Evolutionary conservation across 2,329 filamentous ascomycete species (phyloP), one percentile per base, ranked within the genome.

Genomic region (Trichoderma cornu-damae): DNA sequence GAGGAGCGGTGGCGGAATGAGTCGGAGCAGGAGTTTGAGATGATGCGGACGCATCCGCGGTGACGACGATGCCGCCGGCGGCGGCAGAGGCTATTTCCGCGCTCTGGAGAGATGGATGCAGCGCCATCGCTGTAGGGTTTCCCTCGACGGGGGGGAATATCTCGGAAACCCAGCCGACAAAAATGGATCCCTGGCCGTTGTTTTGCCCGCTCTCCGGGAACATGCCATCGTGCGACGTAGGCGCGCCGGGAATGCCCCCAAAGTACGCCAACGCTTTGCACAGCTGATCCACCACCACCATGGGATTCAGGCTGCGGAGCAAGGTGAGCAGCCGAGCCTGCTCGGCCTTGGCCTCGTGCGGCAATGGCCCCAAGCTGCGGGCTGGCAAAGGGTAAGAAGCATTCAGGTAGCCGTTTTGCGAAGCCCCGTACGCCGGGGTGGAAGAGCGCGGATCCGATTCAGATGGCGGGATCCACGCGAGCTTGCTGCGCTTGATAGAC

Each of bases 191-290:
- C 1, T 78, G 71, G 3, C 83, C 83, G 65, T 85, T 84, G 11
- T 75, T 75, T 46, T 77, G 74, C 8, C 75, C 77, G 62, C 83
- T 86, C 24, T 75, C 72, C 1, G 83, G 83, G 52, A 85, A 86
- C 2, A 69, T 70, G 61, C 79, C 73, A 26, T 75, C 68, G 0
- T 77, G 74, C n/a, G 81, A 77, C 5, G 79, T 76, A 6, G 79
- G 78, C 4, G 77, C 78, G 26, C 77, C 79, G 35, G 82, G 80
- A 44, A 81, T 76, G 24, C 83, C 82, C 6, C 84, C 83, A 68
- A 86, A 86, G 62, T 83, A 85, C n/a, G 79, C 77, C 54, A 86
- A 66, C 2, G 81, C 83, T 62, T 79, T 85, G 65, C 81, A 85
- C 32, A 87, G 72, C 64, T 84, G 82, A 59, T 86, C 82, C 18